phyloP scores from a whole-genome alignment of 192 early-diverging fungal species.

The Coemansia furcata region DNA sequence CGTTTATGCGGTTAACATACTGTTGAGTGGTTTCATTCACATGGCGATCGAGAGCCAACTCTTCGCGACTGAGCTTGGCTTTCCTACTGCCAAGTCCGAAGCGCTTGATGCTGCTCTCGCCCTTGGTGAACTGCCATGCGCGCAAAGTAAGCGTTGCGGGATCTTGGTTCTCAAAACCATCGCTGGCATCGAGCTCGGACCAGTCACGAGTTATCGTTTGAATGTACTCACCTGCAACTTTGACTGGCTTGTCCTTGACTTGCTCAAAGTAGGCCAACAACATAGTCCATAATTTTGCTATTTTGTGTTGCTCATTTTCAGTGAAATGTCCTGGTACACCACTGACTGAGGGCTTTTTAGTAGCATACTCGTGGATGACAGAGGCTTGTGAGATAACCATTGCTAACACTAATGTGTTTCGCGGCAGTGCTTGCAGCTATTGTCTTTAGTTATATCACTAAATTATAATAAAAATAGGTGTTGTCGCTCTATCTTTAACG shows the following conservation, averaged over 20 bases:
- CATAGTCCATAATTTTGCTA: constrained; percentile 35
- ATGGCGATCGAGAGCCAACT: constrained; percentile 24
- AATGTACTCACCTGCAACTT: constrained; percentile 26
- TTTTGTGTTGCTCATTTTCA: constrained; percentile 26
- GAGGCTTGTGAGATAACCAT: constrained; percentile 48
- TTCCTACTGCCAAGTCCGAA: constrained; percentile 8
- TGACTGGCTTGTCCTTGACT: constrained; percentile 20
- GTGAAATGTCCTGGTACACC: constrained; percentile 27
- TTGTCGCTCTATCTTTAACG: not conserved
- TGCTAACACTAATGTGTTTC: not conserved
- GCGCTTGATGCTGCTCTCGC: constrained; percentile 19
- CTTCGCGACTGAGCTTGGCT: constrained; percentile 12
- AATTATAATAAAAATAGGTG: not conserved
- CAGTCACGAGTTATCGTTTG: constrained; percentile 28
- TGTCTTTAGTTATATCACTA: not conserved
- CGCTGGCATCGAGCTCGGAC: constrained; percentile 17
- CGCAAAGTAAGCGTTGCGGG: constrained; percentile 18
- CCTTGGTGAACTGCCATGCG: constrained; percentile 46
- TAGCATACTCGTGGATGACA: constrained; percentile 35
- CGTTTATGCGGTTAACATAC: constrained; percentile 21
- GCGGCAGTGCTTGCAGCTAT: not conserved
- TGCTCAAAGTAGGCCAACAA: constrained; percentile 23
- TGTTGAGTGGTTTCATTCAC: constrained; percentile 46
- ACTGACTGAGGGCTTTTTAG: constrained; percentile 3
- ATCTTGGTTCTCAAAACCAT: constrained; percentile 11